phyloP scores from a whole-genome alignment of 2,329 filamentous ascomycete genomes.

The Fusarium torulosum region DNA sequence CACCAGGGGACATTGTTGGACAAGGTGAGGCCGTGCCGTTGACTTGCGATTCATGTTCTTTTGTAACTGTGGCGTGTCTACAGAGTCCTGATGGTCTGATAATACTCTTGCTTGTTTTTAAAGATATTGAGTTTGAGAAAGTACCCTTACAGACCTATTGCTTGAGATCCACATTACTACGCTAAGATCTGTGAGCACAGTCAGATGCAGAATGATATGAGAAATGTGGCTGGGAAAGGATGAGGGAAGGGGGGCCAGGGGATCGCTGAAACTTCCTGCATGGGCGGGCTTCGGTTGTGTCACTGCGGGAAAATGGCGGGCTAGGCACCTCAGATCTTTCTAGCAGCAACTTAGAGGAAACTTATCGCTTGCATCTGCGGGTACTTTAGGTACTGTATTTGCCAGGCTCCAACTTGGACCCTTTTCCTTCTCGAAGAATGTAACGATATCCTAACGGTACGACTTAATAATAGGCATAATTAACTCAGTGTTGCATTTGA shows the following conservation, averaged over 20 bases:
- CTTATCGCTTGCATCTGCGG: conserved; percentile 35
- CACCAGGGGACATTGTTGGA: conserved; percentile 33
- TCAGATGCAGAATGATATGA: conserved; percentile 31
- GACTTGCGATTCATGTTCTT: too few species aligned
- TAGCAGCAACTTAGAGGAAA: conserved; percentile 13
- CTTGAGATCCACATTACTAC: too few species aligned
- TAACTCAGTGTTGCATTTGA: conserved; percentile 31
- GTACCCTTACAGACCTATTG: too few species aligned
- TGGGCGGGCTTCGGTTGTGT: conserved; percentile 31
- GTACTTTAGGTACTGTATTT: conserved; percentile 6
- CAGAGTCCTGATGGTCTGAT: too few species aligned
- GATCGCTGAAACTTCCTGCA: conserved; percentile 15
- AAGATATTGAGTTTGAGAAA: not conserved
- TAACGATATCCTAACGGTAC: conserved; percentile 37
- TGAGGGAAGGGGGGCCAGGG: conserved; percentile 12
- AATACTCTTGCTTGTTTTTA: conserved; percentile 1
- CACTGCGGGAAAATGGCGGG: conserved; percentile 30
- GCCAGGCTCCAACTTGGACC: conserved; percentile 21
- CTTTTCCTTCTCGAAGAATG: conserved; percentile 29
- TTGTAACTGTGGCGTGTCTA: too few species aligned
- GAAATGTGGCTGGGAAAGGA: conserved; percentile 29
- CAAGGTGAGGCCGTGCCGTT: conserved; percentile 10
- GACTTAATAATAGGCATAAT: conserved; percentile 27
- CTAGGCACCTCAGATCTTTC: conserved; percentile 25
- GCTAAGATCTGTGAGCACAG: conserved; percentile 10